Conservation (phyloP, 352 stramenopile species). For the Phytophthora tentaculata region DNA sequence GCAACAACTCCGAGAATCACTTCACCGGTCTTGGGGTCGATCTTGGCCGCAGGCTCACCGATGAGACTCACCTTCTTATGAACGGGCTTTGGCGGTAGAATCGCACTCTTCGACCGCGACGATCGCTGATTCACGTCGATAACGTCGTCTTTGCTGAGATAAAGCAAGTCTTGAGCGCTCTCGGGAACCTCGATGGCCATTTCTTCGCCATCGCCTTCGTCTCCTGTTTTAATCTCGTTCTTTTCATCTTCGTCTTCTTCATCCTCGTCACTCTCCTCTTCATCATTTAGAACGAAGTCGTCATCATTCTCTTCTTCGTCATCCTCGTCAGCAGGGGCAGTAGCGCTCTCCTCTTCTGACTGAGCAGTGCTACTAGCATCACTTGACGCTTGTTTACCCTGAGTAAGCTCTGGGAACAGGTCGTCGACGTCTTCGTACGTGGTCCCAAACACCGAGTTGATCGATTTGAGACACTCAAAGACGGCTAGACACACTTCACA, state of each 20-base stretch:
- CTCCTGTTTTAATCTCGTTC: conserved; percentile 2
- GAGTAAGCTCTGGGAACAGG: conserved; percentile 56
- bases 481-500: conserved; percentile 77
- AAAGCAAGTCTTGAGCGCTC: conserved; percentile 54
- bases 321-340: conserved; percentile 29
- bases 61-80: conserved; percentile 36
- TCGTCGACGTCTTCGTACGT: conserved; percentile 66
- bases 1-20: conserved; percentile 65
- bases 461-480: conserved; percentile 81
- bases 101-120: conserved; percentile 33
- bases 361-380: conserved; percentile 24
- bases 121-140: conserved; percentile 54
- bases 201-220: conserved; percentile 25
- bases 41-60: conserved; percentile 52
- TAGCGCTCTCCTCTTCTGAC: conserved; percentile 27
- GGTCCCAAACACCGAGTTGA: conserved; percentile 81
- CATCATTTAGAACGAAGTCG: conserved; percentile 47
- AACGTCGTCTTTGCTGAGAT: conserved; percentile 56
- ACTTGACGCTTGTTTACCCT: conserved; percentile 35
- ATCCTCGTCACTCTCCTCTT: conserved; percentile 36
- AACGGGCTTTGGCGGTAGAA: conserved; percentile 13
- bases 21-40: conserved; percentile 29
- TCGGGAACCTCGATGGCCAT: conserved; percentile 39
- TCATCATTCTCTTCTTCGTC: conserved; percentile 65
- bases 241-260: conserved; percentile 29